Base-by-base conservation (phyloP, 2,329 filamentous ascomycete genomes). In the Colletotrichum navitas region DNA sequence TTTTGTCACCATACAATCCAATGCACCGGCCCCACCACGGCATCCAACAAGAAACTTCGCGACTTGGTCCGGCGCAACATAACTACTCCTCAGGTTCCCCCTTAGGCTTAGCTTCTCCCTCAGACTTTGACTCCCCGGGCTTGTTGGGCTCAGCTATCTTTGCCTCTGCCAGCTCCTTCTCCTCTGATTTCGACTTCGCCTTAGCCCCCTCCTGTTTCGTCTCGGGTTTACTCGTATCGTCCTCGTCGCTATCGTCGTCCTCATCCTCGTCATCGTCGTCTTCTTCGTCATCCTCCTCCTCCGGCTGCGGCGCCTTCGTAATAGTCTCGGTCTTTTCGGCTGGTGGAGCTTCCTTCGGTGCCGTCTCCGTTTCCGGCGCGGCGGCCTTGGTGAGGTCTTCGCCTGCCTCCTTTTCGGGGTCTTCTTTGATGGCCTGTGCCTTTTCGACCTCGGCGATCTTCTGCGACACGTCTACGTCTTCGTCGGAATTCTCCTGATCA, bases 381-480 rank as follows among this genome's bases (percentile, higher is more conserved):
- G 11, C 58, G 26, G 49, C 47, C 61, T 63, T 55, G 36, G 47
- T n/a, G 21, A 77, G 3, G 75, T 76, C 10, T 77, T 74, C 4
- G 77, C 79, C 78, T 5, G 78, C 77, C 67, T 84, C 80, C 32
- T 78, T 63, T 54, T 81, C 79, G 0, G 80, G 74, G 69, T 80
- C 83, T 24, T 68, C 68, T 36, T 62, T 68, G 26, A 71, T 71
- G 12, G 77, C 74, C 1, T 78, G 77, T 2, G 76, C 76, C 10
- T 77, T 74, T 5, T 78, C 76, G 5, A 81, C 78, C 0, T 78
- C 77, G 29, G 58, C 65, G 32, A 68, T 78, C 75, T 1, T 77
- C 74, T 16, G 71, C 67, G 24, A 76, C 66, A 2, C 76, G 63
- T 77, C 7, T 75, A 2, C 76, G 66, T 78, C 8, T 75, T 76